Evolutionary conservation across 306 rosid species (phyloP).

Genomic region (Alnus glutinosa): DNA sequence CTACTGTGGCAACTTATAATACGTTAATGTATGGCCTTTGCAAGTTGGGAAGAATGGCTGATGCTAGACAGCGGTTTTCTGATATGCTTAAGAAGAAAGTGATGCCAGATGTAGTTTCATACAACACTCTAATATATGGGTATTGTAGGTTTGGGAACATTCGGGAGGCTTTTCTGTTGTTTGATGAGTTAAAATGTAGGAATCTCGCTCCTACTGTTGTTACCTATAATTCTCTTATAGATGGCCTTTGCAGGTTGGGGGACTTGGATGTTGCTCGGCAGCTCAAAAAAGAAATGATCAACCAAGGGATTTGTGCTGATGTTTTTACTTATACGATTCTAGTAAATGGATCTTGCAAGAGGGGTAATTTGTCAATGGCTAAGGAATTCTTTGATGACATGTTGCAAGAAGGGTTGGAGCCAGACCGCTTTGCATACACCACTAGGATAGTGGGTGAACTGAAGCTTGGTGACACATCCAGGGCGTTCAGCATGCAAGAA

Average conservation of each 20-base stretch:
- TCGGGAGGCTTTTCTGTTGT: conserved; percentile 56
- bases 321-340: conserved; percentile 69
- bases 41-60: conserved; percentile 54
- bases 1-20: conserved; percentile 64
- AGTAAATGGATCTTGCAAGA: conserved; percentile 59
- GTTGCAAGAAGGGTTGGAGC: conserved; percentile 57
- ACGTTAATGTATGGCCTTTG: conserved; percentile 61
- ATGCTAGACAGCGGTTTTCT: conserved; percentile 51
- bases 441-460: conserved; percentile 69
- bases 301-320: conserved; percentile 57
- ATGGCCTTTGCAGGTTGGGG: conserved; percentile 71
- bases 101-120: conserved; percentile 66
- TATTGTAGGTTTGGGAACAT: conserved; percentile 55
- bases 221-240: conserved; percentile 76
- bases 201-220: conserved; percentile 50
- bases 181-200: conserved; percentile 46
- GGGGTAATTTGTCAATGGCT: conserved; percentile 63
- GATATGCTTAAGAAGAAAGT: conserved; percentile 44
- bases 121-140: conserved; percentile 65
- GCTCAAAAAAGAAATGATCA: conserved; percentile 63
- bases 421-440: conserved; percentile 62
- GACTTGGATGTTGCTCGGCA: conserved; percentile 56
- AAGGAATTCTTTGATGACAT: conserved; percentile 68
- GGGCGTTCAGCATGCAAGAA: conserved; percentile 66
- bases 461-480: conserved; percentile 56